Percentiles rank a stretch among this genome's conserved stretches.
Evolutionary conservation across 2,329 filamentous ascomycete genomes (phyloP).

Genomic region (Paramyrothecium roridum): DNA sequence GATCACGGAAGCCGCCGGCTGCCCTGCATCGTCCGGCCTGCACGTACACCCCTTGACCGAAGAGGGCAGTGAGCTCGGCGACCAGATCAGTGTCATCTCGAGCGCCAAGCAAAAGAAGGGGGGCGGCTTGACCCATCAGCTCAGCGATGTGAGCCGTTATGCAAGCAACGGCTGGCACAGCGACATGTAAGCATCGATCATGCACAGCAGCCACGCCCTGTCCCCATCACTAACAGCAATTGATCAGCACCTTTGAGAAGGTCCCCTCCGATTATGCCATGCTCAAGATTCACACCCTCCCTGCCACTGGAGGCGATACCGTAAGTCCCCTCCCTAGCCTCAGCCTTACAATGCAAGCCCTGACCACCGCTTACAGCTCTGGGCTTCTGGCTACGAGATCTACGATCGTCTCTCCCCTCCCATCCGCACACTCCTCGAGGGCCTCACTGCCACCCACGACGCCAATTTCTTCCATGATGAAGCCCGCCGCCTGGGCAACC

Average conservation of each 20-base stretch:
- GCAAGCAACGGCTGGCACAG: slow-evolving; percentile 41
- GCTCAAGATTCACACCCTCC: slow-evolving; percentile 54
- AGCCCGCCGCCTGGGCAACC: slow-evolving; percentile 42
- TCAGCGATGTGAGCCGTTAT: slow-evolving; percentile 46
- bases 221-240: background rate
- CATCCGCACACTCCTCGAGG: slow-evolving; percentile 43
- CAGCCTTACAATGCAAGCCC: background rate
- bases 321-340: slow-evolving; percentile 11
- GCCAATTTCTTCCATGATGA: slow-evolving; percentile 48
- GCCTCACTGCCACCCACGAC: slow-evolving; percentile 44
- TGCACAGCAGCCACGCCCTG: background rate
- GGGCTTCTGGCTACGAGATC: slow-evolving; percentile 60
- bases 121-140: slow-evolving; percentile 46
- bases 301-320: slow-evolving; percentile 56
- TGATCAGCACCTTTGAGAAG: slow-evolving; percentile 48
- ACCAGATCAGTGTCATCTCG: slow-evolving; percentile 55
- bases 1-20: slow-evolving; percentile 27
- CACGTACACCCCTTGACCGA: slow-evolving; percentile 55
- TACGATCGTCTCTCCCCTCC: slow-evolving; percentile 51
- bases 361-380: slow-evolving; percentile 39
- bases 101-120: slow-evolving; percentile 53
- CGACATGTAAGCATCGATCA: slow-evolving; percentile 43
- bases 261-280: slow-evolving; percentile 59
- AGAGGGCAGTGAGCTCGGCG: slow-evolving; percentile 47
- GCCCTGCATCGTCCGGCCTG: slow-evolving; percentile 43